Evolutionary conservation across 345 rosid genomes (phyloP).

Genomic region (sweet orange (Citrus sinensis)): DVS_A1.0 CM039163.1:50653001-50653500

Average conservation of each 20-base stretch:
- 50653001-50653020: background rate
- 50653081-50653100: background rate
- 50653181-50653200: background rate
- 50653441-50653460: conserved; percentile 16
- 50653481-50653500: background rate
- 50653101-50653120: background rate
- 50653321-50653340: background rate
- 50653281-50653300: background rate
- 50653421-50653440: conserved; percentile 85
- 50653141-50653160: background rate
- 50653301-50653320: background rate
- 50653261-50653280: background rate
- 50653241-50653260: conserved; percentile 3
- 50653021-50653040: background rate
- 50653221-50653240: background rate
- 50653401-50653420: conserved; percentile 56
- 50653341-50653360: conserved; percentile 56
- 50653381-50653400: conserved; percentile 72
- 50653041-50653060: background rate
- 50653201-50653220: background rate
- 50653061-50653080: background rate
- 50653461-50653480: background rate
- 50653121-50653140: background rate
- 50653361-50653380: conserved; percentile 71
- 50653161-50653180: background rate